Percentiles rank a stretch among this genome's conserved stretches.
Evolutionary conservation across 2,329 filamentous ascomycete genomes (phyloP).

Genomic region (Penicillium sp.): DNA sequence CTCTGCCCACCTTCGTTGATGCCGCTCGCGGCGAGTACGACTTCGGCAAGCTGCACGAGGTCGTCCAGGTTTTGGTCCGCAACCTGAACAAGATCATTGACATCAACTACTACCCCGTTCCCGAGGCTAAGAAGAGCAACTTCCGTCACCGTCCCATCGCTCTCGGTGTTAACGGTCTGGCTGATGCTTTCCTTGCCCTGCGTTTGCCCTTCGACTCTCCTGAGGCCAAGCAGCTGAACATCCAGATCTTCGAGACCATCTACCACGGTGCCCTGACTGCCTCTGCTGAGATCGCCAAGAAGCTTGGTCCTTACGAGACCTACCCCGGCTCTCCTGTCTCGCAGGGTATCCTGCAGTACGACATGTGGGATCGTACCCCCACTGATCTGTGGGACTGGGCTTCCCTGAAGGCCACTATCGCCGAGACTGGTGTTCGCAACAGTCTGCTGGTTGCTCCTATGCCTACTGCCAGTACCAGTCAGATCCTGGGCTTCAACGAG

Average conservation of each 20-base stretch:
- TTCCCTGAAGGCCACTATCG: conserved; percentile 82
- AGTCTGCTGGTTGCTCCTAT: conserved; percentile 93
- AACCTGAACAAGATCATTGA: conserved; percentile 99
- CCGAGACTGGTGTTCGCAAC: conserved; percentile 92
- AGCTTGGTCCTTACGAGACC: conserved; percentile 80
- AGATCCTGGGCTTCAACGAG: conserved; percentile 98
- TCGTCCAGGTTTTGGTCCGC: conserved; percentile 84
- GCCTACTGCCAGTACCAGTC: conserved; percentile 95
- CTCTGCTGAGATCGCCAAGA: conserved; percentile 81
- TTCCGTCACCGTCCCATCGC: conserved; percentile 95
- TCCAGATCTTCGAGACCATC: conserved; percentile 98
- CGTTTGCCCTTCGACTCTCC: conserved; percentile 96
- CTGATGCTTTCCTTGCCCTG: conserved; percentile 95
- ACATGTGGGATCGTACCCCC: conserved; percentile 96
- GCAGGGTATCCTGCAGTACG: conserved; percentile 93
- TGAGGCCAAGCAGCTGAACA: conserved; percentile 91
- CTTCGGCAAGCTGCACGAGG: conserved; percentile 95
- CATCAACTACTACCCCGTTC: conserved; percentile 96
- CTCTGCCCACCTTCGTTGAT: conserved; percentile 88
- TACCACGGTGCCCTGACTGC: conserved; percentile 93
- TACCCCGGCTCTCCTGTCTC: conserved; percentile 94
- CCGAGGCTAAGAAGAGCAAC: conserved; percentile 92
- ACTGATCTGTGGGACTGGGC: conserved; percentile 97
- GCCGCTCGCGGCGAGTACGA: conserved; percentile 82
- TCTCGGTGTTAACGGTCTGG: conserved; percentile 95